Evolutionary conservation across 1,139 yeast species (phyloP).

Genomic region (Kodamaea derodonti): DNA sequence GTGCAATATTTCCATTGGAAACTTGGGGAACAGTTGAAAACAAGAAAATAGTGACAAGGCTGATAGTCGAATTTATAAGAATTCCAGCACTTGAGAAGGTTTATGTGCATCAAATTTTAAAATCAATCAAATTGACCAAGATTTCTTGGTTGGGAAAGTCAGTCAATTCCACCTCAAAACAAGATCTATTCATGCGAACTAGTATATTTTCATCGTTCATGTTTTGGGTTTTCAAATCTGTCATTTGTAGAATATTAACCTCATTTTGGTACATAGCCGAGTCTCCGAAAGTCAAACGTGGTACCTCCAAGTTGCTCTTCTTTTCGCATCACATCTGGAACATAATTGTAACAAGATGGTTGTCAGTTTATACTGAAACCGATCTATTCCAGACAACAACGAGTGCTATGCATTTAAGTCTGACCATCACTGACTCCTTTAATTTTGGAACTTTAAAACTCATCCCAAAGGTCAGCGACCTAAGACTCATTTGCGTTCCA

Average conservation of each 20-base stretch:
- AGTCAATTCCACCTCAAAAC: conserved; percentile 24
- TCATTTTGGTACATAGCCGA: conserved; percentile 70
- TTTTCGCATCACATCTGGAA: conserved; percentile 65
- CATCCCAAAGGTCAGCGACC: conserved; percentile 55
- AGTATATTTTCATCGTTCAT: conserved; percentile 40
- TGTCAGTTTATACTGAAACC: conserved; percentile 32
- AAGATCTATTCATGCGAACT: conserved; percentile 32
- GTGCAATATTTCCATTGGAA: conserved; percentile 48
- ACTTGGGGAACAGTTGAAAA: conserved; percentile 56
- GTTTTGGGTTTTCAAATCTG: conserved; percentile 52
- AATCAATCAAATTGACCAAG: conserved; percentile 32
- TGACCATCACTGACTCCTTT: conserved; percentile 9
- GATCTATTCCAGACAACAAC: conserved; percentile 17
- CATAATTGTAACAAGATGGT: conserved; percentile 36
- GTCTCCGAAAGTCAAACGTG: conserved; percentile 34
- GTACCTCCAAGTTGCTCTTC: conserved; percentile 37
- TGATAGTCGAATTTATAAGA: conserved; percentile 37
- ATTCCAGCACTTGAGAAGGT: conserved; percentile 31
- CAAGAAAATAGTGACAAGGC: conserved; percentile 34
- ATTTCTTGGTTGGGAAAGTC: conserved; percentile 47
- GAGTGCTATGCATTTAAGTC: neutral
- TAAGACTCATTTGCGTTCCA: conserved; percentile 64
- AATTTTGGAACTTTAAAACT: conserved; percentile 39
- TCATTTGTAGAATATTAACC: conserved; percentile 47
- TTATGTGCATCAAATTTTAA: conserved; percentile 19